Evolutionary conservation across 306 rosid species (phyloP), one percentile per base, ranked within the genome.

Genomic region (Dicorynia guianensis): DNA sequence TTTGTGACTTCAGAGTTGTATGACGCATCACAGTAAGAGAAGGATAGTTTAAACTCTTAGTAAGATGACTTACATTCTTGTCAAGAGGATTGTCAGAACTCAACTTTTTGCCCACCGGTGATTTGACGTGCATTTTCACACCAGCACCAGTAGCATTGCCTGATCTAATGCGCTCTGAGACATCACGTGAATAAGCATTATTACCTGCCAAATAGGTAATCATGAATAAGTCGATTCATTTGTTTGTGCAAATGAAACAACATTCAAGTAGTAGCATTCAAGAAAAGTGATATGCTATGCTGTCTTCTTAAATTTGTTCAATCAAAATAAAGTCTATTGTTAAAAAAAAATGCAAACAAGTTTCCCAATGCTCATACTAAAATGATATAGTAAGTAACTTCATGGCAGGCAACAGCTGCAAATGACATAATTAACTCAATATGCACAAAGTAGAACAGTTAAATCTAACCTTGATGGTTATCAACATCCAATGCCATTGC

Each of bases 41-140:
- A 57, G 67, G 48, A 70, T 56, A 59, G 8, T 4, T 25, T 6
- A 20, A 54, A 8, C 1, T 36, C 33, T 15, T 13, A 2, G 72
- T 8, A 76, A 67, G 54, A 67, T 30, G 67, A 70, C 91, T 90
- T 80, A 95, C 98, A 79, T 83, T 89, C 84, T 86, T 90, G 69
- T 87, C 89, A 76, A 84, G 84, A 81, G 93, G 90, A 74, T 76
- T 86, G 34, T 82, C 86, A 68, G 86, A 79, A 79, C 79, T 86
- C 73, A 86, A 63, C 76, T 87, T 90, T 90, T 79, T 87, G 33
- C 72, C 75, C 5, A 62, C 81, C 66, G 93, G 86, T 73, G 89
- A 79, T 64, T 90, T 92, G 63, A 88, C 89, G 81, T 92, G 96
- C 89, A 82, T 63, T 80, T 86, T 90, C 46, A 83, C 87, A 54